Evolutionary conservation across 768 basidiomycete species (phyloP).

Genomic region (Boletus speciosus): DNA sequence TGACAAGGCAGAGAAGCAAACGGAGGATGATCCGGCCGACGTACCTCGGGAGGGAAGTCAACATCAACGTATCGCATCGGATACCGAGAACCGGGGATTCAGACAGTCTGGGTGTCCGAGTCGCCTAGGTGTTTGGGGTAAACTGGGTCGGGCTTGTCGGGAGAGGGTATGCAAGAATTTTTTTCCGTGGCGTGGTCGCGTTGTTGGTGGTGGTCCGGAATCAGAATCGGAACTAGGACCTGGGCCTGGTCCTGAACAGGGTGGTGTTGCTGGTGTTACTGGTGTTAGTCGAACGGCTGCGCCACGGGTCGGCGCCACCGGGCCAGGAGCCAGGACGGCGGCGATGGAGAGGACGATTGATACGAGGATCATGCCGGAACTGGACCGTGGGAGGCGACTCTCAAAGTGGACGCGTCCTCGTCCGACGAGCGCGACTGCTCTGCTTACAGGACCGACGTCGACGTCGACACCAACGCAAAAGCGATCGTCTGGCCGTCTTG

Average conservation of each 20-base stretch:
- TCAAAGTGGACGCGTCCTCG: background rate
- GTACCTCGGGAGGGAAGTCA: background rate
- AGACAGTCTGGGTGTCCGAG: background rate
- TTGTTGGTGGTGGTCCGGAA: background rate
- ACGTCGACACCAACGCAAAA: slow-evolving; percentile 1
- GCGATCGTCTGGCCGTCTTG: slow-evolving; percentile 2
- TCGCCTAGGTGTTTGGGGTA: background rate
- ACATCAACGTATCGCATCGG: background rate
- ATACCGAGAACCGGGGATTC: background rate
- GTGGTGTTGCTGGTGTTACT: background rate
- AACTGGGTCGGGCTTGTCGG: slow-evolving; percentile 4
- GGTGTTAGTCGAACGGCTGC: background rate
- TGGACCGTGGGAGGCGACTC: background rate
- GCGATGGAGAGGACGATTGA: background rate
- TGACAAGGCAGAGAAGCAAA: background rate
- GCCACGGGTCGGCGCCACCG: slow-evolving; percentile 17
- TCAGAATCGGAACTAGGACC: background rate
- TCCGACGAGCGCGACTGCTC: background rate
- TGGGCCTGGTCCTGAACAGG: background rate
- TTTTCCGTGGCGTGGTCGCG: slow-evolving; percentile 11
- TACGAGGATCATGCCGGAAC: background rate
- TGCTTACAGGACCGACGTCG: background rate
- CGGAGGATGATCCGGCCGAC: slow-evolving; percentile 17
- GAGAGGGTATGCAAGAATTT: slow-evolving; percentile 5
- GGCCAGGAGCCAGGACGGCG: background rate